Base-by-base conservation (phyloP, 1,139 yeast species). In the Entelexis sorbosivorans region DNA sequence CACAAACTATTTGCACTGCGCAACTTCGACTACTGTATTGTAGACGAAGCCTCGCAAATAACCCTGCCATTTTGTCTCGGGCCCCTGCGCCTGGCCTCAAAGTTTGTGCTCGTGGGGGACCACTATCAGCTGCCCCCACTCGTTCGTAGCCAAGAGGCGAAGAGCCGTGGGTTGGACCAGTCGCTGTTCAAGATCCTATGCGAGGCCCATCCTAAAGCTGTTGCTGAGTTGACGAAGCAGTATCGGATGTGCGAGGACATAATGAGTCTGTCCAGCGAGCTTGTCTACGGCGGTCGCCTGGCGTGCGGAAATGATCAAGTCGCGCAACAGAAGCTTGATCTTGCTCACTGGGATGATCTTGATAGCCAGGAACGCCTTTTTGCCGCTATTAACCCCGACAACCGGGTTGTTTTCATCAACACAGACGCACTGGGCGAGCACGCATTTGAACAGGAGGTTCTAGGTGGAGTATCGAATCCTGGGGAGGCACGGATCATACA, bases 21-120 rank as follows among this genome's bases (percentile, higher is more conserved):
- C 32, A 73, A 70, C 20, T 91, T 91, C 66, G 98, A 91, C 63
- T 89, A 85, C 63, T 93, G 97, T 63, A 89, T 91, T 44, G 77
- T 93, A 44, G 99, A 91, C 64, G 99, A 91, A 64, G 97, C 98
- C 0, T 88, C 97, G 0, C 98, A 91, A 63, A 86, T 89, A 0
- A 81, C 96, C 0, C 72, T 91, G 71, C 98, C 99, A 0, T 75
- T 86, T 5, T 84, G 94, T 60, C 66, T 91, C 29, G 98, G 98
- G 0, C 97, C 98, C 0, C 65, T 91, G 43, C 67, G 89, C 34
- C 77, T 77, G 56, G 82, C 91, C 34, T 81, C 83, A 44, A 83
- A 76, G 64, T 91, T 91, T 63, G 74, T 93, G 1, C 72, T 91
- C 54, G 97, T 93, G 11, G 99, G 99, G 6, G 99, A 93, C 63